Evolutionary conservation across 345 rosid genomes (phyloP).

Genomic region (Diplotaxis tenuifolia): DNA sequence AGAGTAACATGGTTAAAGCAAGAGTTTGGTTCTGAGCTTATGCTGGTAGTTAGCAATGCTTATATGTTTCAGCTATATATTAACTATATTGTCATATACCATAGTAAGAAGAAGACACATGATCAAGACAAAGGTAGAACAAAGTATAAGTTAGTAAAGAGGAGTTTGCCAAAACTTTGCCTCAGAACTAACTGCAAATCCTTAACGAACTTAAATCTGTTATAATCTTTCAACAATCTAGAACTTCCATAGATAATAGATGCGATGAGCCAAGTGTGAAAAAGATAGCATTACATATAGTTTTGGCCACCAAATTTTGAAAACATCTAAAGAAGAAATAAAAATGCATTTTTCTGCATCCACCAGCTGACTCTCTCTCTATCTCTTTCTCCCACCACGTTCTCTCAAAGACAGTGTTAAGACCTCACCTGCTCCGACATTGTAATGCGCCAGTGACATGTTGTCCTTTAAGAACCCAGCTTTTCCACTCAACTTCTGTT

Average conservation of each 20-base stretch:
- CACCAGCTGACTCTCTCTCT: conserved; percentile 28
- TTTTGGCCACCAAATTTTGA: background rate
- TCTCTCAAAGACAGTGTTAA: conserved; percentile 70
- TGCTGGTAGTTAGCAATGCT: background rate
- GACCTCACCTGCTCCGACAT: conserved; percentile 61
- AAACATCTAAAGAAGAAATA: background rate
- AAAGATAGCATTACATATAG: background rate
- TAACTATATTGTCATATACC: background rate
- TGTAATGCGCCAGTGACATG: conserved; percentile 79
- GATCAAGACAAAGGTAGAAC: background rate
- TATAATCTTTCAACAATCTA: conserved; percentile 11
- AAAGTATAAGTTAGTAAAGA: conserved; percentile 10
- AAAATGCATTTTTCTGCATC: conserved; percentile 29
- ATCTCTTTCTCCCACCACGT: conserved; percentile 89
- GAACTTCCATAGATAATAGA: conserved; percentile 5
- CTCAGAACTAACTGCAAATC: conserved; percentile 19
- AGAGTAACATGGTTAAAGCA: background rate
- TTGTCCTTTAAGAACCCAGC: background rate
- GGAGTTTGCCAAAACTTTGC: conserved; percentile 25
- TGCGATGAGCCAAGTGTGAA: background rate
- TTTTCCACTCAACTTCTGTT: background rate
- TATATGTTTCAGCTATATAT: background rate
- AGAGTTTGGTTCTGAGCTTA: background rate
- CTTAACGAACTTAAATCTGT: conserved; percentile 32
- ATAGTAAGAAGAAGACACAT: conserved; percentile 3